Evolutionary conservation across 2,329 filamentous ascomycete genomes (phyloP).

Genomic region (Myriosclerotinia duriaeana): DNA sequence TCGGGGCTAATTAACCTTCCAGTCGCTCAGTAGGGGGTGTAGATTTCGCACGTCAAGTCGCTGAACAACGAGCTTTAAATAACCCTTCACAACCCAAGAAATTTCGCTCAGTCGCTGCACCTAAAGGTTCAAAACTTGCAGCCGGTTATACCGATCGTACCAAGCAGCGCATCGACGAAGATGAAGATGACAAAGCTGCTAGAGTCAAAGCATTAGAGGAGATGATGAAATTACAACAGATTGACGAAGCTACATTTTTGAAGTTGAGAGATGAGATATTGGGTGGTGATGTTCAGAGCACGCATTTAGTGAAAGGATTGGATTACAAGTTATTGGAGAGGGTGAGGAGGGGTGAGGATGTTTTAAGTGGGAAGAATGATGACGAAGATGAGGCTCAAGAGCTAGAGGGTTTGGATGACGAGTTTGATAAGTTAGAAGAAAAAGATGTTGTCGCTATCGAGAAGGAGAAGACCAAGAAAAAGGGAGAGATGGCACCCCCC

Average conservation of each 20-base stretch:
- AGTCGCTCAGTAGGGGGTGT: conserved; percentile 45
- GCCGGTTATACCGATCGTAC: conserved; percentile 83
- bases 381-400: conserved; percentile 30
- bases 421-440: conserved; percentile 59
- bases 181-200: conserved; percentile 56
- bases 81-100: conserved; percentile 60
- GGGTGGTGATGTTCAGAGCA: conserved; percentile 75
- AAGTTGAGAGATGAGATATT: conserved; percentile 72
- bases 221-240: conserved; percentile 77
- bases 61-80: conserved; percentile 55
- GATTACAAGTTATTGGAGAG: conserved; percentile 78
- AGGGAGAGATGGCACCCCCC: conserved; percentile 58
- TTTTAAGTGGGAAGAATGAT: conserved; percentile 36
- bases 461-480: conserved; percentile 52
- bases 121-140: conserved; percentile 78
- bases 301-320: conserved; percentile 87
- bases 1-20: conserved; percentile 14
- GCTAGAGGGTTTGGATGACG: conserved; percentile 60
- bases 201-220: conserved; percentile 79
- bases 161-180: conserved; percentile 55
- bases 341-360: conserved; percentile 55
- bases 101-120: conserved; percentile 70
- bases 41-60: conserved; percentile 82
- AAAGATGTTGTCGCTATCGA: conserved; percentile 54
- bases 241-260: conserved; percentile 77